Percentiles rank a stretch among this genome's conserved stretches.
These are phyloP conservation scores for Rhodotorula paludigena DNA, from an alignment of 768 basidiomycete genomes.

Conservation along the genomic window DNA sequence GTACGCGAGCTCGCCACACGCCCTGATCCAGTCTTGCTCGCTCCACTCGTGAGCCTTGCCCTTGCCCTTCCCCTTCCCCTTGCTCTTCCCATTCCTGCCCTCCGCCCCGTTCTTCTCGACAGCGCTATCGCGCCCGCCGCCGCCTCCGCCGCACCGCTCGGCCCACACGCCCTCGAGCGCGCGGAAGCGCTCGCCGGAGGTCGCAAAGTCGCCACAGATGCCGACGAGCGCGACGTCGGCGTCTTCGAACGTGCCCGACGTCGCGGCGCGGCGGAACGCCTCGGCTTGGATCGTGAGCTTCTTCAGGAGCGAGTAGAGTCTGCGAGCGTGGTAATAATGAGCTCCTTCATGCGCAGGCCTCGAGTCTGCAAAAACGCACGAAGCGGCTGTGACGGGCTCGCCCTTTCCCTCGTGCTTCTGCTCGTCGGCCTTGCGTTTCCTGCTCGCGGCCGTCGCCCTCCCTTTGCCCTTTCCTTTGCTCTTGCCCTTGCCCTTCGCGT, in stretches of 20 bases:
- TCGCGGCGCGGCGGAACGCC: slow-evolving; percentile 54
- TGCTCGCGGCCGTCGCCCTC: slow-evolving; percentile 10
- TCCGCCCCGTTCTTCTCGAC: too few relatives aligned
- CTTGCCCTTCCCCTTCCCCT: slow-evolving; percentile 10
- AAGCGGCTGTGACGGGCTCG: slow-evolving; percentile 41
- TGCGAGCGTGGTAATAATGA: not conserved
- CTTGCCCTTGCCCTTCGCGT: not conserved
- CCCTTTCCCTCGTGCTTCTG: not conserved
- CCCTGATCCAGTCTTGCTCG: slow-evolving; percentile 51
- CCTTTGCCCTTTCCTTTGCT: too few relatives aligned
- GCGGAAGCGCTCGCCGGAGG: slow-evolving; percentile 50
- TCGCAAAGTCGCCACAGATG: slow-evolving; percentile 50
- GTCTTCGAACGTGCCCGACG: slow-evolving; percentile 40
- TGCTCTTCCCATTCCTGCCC: not conserved
- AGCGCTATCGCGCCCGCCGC: slow-evolving; percentile 31
- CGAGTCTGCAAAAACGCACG: slow-evolving; percentile 43
- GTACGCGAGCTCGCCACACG: slow-evolving; percentile 56
- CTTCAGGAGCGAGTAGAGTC: slow-evolving; percentile 53
- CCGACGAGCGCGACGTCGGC: slow-evolving; percentile 29
- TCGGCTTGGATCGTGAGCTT: slow-evolving; percentile 57
- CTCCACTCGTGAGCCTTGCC: slow-evolving; percentile 44
- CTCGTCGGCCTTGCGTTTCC: not conserved
- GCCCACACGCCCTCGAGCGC: slow-evolving; percentile 3
- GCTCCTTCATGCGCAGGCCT: too few relatives aligned
- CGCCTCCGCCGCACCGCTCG: slow-evolving; percentile 1